Evolutionary conservation across 1,284 basidiomycete genomes (phyloP), one percentile per base, ranked within the genome.

Genomic region (Moesziomyces parantarcticus): DNA sequence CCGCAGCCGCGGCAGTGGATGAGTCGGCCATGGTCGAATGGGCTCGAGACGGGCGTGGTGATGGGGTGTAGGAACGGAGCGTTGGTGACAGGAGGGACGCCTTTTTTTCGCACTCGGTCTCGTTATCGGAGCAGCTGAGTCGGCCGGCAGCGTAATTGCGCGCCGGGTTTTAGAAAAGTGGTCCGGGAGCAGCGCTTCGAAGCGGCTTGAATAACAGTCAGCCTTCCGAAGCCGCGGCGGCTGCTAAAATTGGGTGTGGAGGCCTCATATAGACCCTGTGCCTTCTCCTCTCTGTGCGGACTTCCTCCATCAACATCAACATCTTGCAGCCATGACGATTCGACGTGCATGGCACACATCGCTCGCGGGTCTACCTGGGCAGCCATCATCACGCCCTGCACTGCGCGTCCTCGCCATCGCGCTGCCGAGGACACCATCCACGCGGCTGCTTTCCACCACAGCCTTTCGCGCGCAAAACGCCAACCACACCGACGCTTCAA

Each of bases 11-110:
- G 16, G 63, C 20, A 11, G 39, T 13, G 8, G 20, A 26, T 2
- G 57, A 16, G 23, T 60, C 50, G 45, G 45, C 8, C 49, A 52
- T 60, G n/a, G 29, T 44, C 36, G 16, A 39, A 39, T 1, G 36
- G 14, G 18, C 36, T 32, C 29, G 29, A 39, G 36, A 39, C 18
- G 36, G 5, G 6, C 16, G 18, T 18, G 36, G 6, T 18, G 36
- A n/a, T 16, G 16, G 18, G 18, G 36, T 3, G 36, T 13, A 18
- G 36, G 36, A 18, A 8, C 29, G 11, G 29, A 32, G 29, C 29
- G n/a, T n/a, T n/a, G n/a, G n/a, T n/a, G n/a, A n/a, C n/a, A n/a
- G n/a, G n/a, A n/a, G n/a, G n/a, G n/a, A n/a, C n/a, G n/a, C n/a
- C n/a, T n/a, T n/a, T n/a, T n/a, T n/a, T n/a, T n/a, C n/a, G n/a